Evolutionary conservation across 2,329 filamentous ascomycete species (phyloP), one percentile per base, ranked within the genome.

Genomic region (Immersiporthe knoxdaviesiana): DNA sequence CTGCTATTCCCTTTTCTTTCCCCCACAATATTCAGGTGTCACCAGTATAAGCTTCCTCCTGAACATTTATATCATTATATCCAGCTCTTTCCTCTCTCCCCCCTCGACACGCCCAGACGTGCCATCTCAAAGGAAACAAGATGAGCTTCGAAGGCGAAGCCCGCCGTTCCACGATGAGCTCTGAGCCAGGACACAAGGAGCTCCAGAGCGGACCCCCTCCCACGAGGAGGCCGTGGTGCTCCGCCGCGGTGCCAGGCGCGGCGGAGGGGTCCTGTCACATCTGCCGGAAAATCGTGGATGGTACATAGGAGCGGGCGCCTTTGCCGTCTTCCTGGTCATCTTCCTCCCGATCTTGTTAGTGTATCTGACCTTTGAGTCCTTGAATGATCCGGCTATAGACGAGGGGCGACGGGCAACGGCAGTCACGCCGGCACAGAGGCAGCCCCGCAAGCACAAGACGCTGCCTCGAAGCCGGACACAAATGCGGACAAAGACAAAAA

Each of bases 331-430:
- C 6, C 77, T 83, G 1, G 80, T 80, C 7, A 84, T 84, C 30
- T 72, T 84, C 4, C 70, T 85, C 3, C 83, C 83, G 0, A 73
- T 85, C 24, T 71, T 84, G 83, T 85, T 76, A 77, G 82, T 11
- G 1, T 32, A 21, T 52, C 44, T 47, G 2, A n/a, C n/a, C 44
- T 47, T 21, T 30, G 24, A 1, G 27, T 16, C 27, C 50, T 30
- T 27, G n/a, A 11, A 54, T 30, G 50, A 30, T 8, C 35, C 4
- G 35, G 24, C 24, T n/a, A 3, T 30, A 3, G n/a, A 30, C 14
- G 47, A 52, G n/a, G 47, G 11, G n/a, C 10, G 1, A 12, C 3
- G 47, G n/a, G n/a, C 47, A 3, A 52, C n/a, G n/a, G 27, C 18
- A 47, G 44, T 47, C 21, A 47, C 18, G n/a, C 44, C 44, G 18